Percentiles rank a stretch among this genome's conserved stretches.
Conservation (phyloP, 305 asterid genomes). For the Plantago coronopus region DNA sequence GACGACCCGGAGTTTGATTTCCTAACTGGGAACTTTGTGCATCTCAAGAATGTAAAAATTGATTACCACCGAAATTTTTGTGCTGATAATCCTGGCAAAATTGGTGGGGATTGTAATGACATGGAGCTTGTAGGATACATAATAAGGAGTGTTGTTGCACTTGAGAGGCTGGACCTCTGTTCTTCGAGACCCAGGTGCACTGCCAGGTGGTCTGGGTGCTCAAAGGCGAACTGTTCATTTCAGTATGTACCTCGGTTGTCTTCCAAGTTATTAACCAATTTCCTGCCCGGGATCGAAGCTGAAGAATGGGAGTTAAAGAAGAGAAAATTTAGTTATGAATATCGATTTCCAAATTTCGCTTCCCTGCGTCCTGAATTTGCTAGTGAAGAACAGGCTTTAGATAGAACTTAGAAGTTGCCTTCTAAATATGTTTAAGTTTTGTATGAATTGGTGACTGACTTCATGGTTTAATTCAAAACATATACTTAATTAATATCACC, state of each 20-base stretch:
- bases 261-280: neutral
- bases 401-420: no score
- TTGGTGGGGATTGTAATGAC: neutral
- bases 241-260: neutral
- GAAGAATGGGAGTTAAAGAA: neutral
- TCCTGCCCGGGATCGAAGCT: neutral
- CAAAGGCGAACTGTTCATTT: neutral
- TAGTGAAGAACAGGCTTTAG: no score
- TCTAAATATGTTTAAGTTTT: no score
- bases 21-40: neutral
- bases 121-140: neutral
- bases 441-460: no score
- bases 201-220: neutral
- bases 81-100: neutral
- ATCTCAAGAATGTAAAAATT: neutral
- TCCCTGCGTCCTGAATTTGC: neutral
- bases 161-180: neutral
- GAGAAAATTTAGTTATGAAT: neutral
- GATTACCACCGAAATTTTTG: neutral
- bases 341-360: neutral
- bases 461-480: no score
- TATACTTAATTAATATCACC: no score
- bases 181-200: neutral
- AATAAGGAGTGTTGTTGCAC: neutral
- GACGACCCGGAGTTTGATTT: neutral